Base-by-base conservation (phyloP, 2,329 filamentous ascomycete species). In the Emmonsia crescens region DNA sequence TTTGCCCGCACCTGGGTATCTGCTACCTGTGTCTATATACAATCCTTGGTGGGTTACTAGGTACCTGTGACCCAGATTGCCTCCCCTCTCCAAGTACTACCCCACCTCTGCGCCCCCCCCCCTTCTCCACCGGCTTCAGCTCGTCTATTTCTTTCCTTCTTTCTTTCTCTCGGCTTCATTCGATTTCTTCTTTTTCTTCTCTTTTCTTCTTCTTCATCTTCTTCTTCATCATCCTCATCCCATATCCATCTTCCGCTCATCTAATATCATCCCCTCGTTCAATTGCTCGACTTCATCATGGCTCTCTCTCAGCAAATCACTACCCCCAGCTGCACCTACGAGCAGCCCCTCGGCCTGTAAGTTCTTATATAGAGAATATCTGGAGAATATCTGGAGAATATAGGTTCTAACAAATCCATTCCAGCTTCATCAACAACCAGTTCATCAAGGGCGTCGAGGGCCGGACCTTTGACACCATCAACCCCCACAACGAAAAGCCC, bases 381-480 rank as follows among this genome's bases (percentile, higher is more conserved):
- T n/a, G n/a, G n/a, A n/a, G n/a, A n/a, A n/a, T n/a, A n/a, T n/a
- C n/a, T n/a, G n/a, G n/a, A n/a, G n/a, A n/a, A 48, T 19, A n/a
- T 38, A 59, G 21, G 10, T 38, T 9, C n/a, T 8, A 9, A 38
- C 4, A 21, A n/a, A 60, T 57, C 44, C 60, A 46, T 2, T 5
- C 38, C 61, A 70, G 67, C 61, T 96, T 83, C 72, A 73, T 71
- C 62, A 92, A 94, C 84, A 92, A 93, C 77, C 88, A 96, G 78
- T 96, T 87, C 79, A 85, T 95, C 66, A 85, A 88, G 76, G 82
- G 85, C 74, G 86, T 88, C 66, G 89, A 96, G 70, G 91, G 91
- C 79, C 88, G 90, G 83, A 91, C 87, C 68, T 94, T 96, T 73
- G 91, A 96, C 78, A 89, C 91, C 76, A 87, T 94, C 82, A 96